Percentiles rank a stretch among this genome's conserved stretches.
These are phyloP conservation scores for Amylocystis lapponica DNA, from an alignment of 768 basidiomycete genomes.

Conservation along the genomic window DNA sequence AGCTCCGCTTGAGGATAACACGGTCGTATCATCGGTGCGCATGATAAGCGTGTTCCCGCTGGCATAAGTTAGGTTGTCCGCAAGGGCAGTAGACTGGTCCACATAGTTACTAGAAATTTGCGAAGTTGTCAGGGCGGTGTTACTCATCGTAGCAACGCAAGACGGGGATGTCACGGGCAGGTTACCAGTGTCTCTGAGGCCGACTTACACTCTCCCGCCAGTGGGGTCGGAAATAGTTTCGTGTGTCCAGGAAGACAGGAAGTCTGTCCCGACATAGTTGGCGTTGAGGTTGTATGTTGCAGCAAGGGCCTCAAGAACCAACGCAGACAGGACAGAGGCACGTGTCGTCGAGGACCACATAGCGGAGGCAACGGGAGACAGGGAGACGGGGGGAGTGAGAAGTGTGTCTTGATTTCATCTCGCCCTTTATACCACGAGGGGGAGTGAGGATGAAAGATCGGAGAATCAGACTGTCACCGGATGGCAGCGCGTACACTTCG, in stretches of 20 bases:
- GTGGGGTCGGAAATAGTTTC: constrained; percentile 55
- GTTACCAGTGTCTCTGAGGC: too few species aligned
- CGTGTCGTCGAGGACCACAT: constrained; percentile 15
- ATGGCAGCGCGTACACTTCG: background rate
- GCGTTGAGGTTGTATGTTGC: constrained; percentile 18
- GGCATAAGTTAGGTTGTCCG: constrained; percentile 53
- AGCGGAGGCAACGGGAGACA: background rate
- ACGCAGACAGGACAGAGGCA: constrained; percentile 11
- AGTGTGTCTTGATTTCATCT: constrained; percentile 5
- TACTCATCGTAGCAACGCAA: background rate
- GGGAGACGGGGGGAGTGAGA: background rate
- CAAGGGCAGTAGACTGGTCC: constrained; percentile 40
- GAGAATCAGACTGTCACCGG: constrained; percentile 2
- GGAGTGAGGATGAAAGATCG: background rate
- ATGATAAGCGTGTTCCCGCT: constrained; percentile 47
- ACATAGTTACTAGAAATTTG: constrained; percentile 36
- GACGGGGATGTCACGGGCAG: background rate
- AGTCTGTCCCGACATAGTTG: constrained; percentile 24
- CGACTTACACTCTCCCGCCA: constrained; percentile 57
- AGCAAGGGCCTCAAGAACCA: constrained; percentile 14
- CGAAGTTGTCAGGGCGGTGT: background rate
- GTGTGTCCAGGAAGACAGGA: constrained; percentile 44
- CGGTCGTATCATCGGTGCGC: constrained; percentile 47
- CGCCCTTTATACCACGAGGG: constrained; percentile 7
- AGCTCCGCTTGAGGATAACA: constrained; percentile 38